Conservation (phyloP, 2,329 filamentous ascomycete species). For the Balansia obtecta region DNA sequence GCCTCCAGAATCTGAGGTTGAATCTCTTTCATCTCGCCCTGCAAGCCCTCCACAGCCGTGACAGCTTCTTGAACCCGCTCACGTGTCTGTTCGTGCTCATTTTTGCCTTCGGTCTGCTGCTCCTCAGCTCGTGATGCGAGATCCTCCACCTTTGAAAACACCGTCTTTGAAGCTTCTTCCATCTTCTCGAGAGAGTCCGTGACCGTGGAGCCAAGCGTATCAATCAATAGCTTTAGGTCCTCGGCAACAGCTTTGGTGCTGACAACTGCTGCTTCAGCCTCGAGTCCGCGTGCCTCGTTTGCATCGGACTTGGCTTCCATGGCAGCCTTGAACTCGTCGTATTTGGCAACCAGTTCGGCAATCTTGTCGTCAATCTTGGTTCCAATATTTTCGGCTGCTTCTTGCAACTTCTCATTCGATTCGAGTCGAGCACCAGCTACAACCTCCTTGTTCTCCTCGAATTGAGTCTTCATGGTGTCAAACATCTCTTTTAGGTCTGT, state of each 20-base stretch:
- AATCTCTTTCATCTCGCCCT: constrained; percentile 67
- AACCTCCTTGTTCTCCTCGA: constrained; percentile 74
- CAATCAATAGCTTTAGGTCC: constrained; percentile 75
- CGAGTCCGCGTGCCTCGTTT: constrained; percentile 58
- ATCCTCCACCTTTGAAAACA: constrained; percentile 72
- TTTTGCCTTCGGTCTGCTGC: constrained; percentile 57
- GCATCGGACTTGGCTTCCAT: constrained; percentile 63
- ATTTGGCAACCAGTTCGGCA: constrained; percentile 69
- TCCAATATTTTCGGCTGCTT: constrained; percentile 40
- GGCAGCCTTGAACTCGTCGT: constrained; percentile 69
- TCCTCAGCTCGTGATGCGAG: constrained; percentile 66
- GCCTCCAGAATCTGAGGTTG: constrained; percentile 82
- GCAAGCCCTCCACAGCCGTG: constrained; percentile 59
- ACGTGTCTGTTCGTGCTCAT: constrained; percentile 71
- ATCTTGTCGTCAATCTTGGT: constrained; percentile 53
- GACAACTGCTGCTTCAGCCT: constrained; percentile 61
- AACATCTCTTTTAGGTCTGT: constrained; percentile 60
- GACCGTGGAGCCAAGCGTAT: constrained; percentile 69
- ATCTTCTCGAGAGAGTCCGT: constrained; percentile 78
- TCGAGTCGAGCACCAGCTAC: constrained; percentile 73
- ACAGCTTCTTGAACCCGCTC: constrained; percentile 69
- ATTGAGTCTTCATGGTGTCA: constrained; percentile 69
- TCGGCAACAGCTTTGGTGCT: constrained; percentile 71
- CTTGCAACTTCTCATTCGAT: constrained; percentile 62
- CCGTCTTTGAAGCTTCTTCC: constrained; percentile 75